Percentiles rank a stretch among this genome's conserved stretches.
These are phyloP conservation scores for Fusarium siculi DNA, from an alignment of 2,329 filamentous ascomycete genomes.

Conservation along the genomic window DNA sequence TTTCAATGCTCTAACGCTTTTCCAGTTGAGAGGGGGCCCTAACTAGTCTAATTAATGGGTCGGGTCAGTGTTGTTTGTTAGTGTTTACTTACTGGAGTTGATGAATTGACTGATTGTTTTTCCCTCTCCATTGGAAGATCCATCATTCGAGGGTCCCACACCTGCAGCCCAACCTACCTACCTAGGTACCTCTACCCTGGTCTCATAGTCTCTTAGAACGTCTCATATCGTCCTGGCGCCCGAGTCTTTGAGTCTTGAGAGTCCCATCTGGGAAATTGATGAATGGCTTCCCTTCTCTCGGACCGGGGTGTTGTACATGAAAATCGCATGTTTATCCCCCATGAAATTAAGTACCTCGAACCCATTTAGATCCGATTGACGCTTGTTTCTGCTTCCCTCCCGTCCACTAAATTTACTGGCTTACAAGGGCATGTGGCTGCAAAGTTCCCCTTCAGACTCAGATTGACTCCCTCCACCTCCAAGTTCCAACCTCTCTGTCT, in stretches of 20 bases:
- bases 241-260: slow-evolving; percentile 38
- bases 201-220: slow-evolving; percentile 15
- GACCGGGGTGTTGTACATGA: slow-evolving; percentile 21
- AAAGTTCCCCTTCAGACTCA: slow-evolving; percentile 13
- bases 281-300: slow-evolving; percentile 19
- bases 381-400: slow-evolving; percentile 32
- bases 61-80: slow-evolving; percentile 6
- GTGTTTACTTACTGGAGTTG: background rate
- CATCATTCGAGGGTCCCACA: slow-evolving; percentile 32
- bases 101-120: background rate
- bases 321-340: slow-evolving; percentile 13
- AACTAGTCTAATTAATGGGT: slow-evolving; percentile 20
- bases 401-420: slow-evolving; percentile 15
- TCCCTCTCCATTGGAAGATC: background rate
- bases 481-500: slow-evolving; percentile 6
- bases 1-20: slow-evolving; percentile 15
- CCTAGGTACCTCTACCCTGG: background rate
- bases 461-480: slow-evolving; percentile 2
- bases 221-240: slow-evolving; percentile 46
- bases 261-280: slow-evolving; percentile 25
- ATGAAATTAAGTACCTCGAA: slow-evolving; percentile 20
- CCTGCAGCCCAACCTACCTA: slow-evolving; percentile 36
- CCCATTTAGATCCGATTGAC: background rate
- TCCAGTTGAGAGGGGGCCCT: slow-evolving; percentile 7
- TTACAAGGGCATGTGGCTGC: slow-evolving; percentile 8